These are phyloP conservation scores for maize (Zea mays) DNA, from an alignment of 176 grass and related monocot species.

Conservation along the genomic window Zm-B73-REFERENCE-NAM-5.0 NC_050099.1:186919501-186920000, in stretches of 20 bases:
- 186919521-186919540: constrained; percentile 15
- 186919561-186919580: constrained; percentile 5
- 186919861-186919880: background rate
- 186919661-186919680: constrained; percentile 22
- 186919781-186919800: background rate
- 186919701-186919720: constrained; percentile 55
- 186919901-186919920: background rate
- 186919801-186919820: background rate
- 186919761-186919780: background rate
- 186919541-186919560: constrained; percentile 37
- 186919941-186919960: constrained; percentile 27
- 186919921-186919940: background rate
- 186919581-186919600: constrained; percentile 60
- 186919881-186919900: background rate
- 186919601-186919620: constrained; percentile 74
- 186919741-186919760: background rate
- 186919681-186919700: constrained; percentile 42
- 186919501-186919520: constrained; percentile 48
- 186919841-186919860: constrained; percentile 2
- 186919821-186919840: background rate
- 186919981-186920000: constrained; percentile 57
- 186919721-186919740: background rate
- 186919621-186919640: constrained; percentile 94
- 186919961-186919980: constrained; percentile 46
- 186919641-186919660: constrained; percentile 85